Conservation (phyloP, 2,329 filamentous ascomycete genomes). For the Clathrospora elynae region DNA sequence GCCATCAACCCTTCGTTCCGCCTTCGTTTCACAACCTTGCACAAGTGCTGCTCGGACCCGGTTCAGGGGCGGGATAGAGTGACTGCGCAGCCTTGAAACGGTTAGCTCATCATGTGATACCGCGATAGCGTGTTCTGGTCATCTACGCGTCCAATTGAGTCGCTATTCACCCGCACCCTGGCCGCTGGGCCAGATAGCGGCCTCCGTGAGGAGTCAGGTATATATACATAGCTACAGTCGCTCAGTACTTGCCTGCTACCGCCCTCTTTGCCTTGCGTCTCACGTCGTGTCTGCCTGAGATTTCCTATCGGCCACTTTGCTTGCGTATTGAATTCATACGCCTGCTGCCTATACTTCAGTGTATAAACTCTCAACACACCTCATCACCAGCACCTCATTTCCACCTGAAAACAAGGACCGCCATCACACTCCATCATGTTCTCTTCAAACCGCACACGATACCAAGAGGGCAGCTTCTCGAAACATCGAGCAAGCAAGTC, state of each 20-base stretch:
- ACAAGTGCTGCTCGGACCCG: constrained; percentile 30
- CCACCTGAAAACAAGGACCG: constrained; percentile 9
- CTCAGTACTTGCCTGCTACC: constrained; percentile 34
- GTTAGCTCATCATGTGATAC: constrained; percentile 45
- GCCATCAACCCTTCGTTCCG: constrained; percentile 32
- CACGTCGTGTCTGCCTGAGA: constrained; percentile 41
- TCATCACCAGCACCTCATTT: constrained; percentile 19
- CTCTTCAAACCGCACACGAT: constrained; percentile 40
- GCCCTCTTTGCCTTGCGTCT: constrained; percentile 30
- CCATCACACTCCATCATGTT: constrained; percentile 41
- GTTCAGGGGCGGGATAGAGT: constrained; percentile 22
- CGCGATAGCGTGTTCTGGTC: constrained; percentile 39
- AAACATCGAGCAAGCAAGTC: constrained; percentile 49
- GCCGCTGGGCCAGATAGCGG: constrained; percentile 39
- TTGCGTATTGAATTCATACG: constrained; percentile 34
- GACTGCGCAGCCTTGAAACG: constrained; percentile 33
- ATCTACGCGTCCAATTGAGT: constrained; percentile 46
- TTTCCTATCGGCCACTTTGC: constrained; percentile 20
- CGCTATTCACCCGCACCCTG: constrained; percentile 28
- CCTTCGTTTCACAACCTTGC: constrained; percentile 41
- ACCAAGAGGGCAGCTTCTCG: constrained; percentile 45
- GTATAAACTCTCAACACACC: constrained; percentile 38
- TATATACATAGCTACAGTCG: constrained; percentile 39
- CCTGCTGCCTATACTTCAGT: constrained; percentile 41
- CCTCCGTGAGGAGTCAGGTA: constrained; percentile 41